phyloP scores from a whole-genome alignment of 129 eudicot genomes.

The Centella asiatica region DNA sequence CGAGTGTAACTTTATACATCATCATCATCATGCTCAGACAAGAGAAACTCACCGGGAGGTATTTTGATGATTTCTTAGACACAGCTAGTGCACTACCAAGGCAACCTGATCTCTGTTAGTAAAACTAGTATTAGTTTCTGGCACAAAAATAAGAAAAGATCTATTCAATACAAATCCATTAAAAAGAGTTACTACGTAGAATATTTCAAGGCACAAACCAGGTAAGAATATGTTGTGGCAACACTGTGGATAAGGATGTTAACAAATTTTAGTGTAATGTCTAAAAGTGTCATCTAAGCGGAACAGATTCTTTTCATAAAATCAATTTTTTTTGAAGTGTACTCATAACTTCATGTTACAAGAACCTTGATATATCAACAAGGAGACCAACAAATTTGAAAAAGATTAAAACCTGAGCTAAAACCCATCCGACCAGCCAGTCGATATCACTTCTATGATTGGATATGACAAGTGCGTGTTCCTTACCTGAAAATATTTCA shows the following conservation, averaged over 20 bases:
- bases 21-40: neutral
- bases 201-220: neutral
- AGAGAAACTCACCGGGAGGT: slow-evolving; percentile 73
- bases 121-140: slow-evolving; percentile 12
- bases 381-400: neutral
- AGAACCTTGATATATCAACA: neutral
- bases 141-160: neutral
- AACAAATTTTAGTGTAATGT: neutral
- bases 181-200: neutral
- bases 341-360: neutral
- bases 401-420: slow-evolving; percentile 63
- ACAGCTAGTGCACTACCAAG: slow-evolving; percentile 88
- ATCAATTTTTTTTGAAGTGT: too few species aligned
- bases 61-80: slow-evolving; percentile 77
- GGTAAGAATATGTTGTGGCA: too few species aligned
- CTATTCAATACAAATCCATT: neutral
- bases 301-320: too few species aligned
- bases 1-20: neutral
- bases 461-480: slow-evolving; percentile 79
- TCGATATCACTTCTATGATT: slow-evolving; percentile 95
- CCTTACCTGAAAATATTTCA: slow-evolving; percentile 57
- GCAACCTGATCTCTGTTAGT: slow-evolving; percentile 80
- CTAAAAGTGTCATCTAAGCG: too few species aligned
- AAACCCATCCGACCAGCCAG: slow-evolving; percentile 98
- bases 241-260: too few species aligned